Evolutionary conservation across 441 rosid species (phyloP).

Genomic region (Populus tomentosa): DNA sequence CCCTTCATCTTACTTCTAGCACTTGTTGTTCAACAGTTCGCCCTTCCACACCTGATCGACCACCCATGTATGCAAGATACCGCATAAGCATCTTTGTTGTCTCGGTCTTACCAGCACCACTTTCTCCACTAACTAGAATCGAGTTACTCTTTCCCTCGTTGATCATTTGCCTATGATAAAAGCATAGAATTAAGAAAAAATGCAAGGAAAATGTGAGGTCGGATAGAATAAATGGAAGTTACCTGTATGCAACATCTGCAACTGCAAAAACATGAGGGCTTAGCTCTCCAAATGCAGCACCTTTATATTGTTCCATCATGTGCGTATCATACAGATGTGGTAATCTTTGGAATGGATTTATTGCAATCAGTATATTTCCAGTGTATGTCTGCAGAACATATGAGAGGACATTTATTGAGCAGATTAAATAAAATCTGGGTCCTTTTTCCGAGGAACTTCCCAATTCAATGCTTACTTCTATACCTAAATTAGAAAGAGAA

Average conservation of each 20-base stretch:
- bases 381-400: conserved; percentile 77
- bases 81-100: conserved; percentile 99
- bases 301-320: conserved; percentile 99
- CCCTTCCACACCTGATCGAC: conserved; percentile 98
- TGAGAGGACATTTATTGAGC: conserved; percentile 14
- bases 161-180: conserved; percentile 80
- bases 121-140: conserved; percentile 99
- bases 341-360: conserved; percentile 97
- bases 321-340: conserved; percentile 98
- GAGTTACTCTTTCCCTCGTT: conserved; percentile 97
- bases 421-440: background rate
- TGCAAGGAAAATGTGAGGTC: background rate
- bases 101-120: conserved; percentile 99
- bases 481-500: conserved; percentile 4
- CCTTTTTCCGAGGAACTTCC: conserved; percentile 2
- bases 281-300: conserved; percentile 96
- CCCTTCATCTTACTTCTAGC: conserved; percentile 64
- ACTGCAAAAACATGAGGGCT: conserved; percentile 99
- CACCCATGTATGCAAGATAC: conserved; percentile 95
- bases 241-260: conserved; percentile 97
- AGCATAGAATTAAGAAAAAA: conserved; percentile 10
- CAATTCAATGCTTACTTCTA: conserved; percentile 3
- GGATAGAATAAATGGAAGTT: conserved; percentile 3
- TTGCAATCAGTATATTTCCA: conserved; percentile 98
- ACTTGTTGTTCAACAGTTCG: conserved; percentile 99